These are phyloP conservation scores for Syzygium aqueum DNA, from an alignment of 345 rosid genomes.

Conservation along the genomic window DNA sequence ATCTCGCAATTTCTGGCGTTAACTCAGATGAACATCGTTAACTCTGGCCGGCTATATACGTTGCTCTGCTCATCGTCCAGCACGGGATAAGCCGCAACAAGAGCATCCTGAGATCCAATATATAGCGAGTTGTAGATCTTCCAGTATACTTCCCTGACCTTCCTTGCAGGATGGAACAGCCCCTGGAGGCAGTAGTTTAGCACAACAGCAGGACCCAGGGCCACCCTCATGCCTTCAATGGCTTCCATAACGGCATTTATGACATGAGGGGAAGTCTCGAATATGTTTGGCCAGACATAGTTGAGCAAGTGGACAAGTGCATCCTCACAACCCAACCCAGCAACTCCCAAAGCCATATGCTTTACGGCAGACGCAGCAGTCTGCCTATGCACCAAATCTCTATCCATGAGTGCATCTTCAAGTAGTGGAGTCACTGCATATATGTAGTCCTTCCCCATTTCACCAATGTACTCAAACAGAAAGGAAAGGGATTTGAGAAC, in stretches of 20 bases:
- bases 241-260: slow-evolving; percentile 99
- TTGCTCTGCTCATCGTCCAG: slow-evolving; percentile 76
- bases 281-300: slow-evolving; percentile 97
- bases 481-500: slow-evolving; percentile 94
- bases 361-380: slow-evolving; percentile 98
- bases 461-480: slow-evolving; percentile 95
- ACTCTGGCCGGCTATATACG: slow-evolving; percentile 86
- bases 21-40: slow-evolving; percentile 55
- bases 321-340: slow-evolving; percentile 98
- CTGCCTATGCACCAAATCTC: slow-evolving; percentile 96
- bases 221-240: slow-evolving; percentile 94
- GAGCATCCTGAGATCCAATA: slow-evolving; percentile 87
- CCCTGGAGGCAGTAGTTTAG: slow-evolving; percentile 97
- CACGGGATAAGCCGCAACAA: slow-evolving; percentile 86
- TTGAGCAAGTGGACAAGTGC: slow-evolving; percentile 83
- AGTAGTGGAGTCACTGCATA: slow-evolving; percentile 98
- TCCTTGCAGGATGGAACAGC: slow-evolving; percentile 93
- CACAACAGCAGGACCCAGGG: slow-evolving; percentile 77
- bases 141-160: slow-evolving; percentile 99
- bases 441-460: slow-evolving; percentile 98
- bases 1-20: background rate
- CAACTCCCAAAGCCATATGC: slow-evolving; percentile 98
- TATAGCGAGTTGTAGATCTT: slow-evolving; percentile 95
- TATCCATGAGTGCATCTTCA: slow-evolving; percentile 96
- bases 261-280: slow-evolving; percentile 98